Percentiles rank a stretch among this genome's conserved stretches.
These are phyloP conservation scores for Aurifilum marmelostoma DNA, from an alignment of 2,329 filamentous ascomycete genomes.

Conservation along the genomic window DNA sequence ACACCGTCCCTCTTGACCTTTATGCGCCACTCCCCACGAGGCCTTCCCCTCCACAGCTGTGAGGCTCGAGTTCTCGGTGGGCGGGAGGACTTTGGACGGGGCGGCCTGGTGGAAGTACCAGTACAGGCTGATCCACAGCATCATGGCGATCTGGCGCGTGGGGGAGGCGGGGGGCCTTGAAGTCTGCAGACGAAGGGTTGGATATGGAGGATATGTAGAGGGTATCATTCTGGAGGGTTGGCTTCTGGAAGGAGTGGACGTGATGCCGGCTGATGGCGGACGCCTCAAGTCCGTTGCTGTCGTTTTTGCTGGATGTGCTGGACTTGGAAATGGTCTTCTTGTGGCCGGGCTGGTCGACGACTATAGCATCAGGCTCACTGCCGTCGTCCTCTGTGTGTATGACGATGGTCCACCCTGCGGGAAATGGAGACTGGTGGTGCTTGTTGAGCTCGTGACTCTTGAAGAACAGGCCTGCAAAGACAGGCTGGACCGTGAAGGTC, in stretches of 20 bases:
- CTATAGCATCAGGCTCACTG: conserved; percentile 17
- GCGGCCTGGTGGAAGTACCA: conserved; percentile 95
- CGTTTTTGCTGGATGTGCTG: neutral
- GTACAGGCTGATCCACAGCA: conserved; percentile 91
- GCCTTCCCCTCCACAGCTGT: conserved; percentile 73
- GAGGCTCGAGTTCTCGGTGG: conserved; percentile 61
- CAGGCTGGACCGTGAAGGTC: conserved; percentile 76
- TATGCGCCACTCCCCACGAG: conserved; percentile 84
- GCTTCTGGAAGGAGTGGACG: conserved; percentile 69
- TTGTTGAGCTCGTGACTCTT: conserved; percentile 74
- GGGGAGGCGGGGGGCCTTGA: conserved; percentile 78
- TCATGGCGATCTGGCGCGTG: conserved; percentile 90
- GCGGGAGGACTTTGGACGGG: conserved; percentile 64
- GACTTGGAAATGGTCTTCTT: neutral
- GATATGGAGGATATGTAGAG: conserved; percentile 93
- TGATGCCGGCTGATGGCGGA: conserved; percentile 38
- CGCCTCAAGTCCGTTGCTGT: conserved; percentile 4
- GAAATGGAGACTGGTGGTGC: conserved; percentile 70
- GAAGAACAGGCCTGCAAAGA: conserved; percentile 92
- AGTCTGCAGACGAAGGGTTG: conserved; percentile 78
- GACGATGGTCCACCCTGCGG: conserved; percentile 87
- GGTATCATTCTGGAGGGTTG: conserved; percentile 77
- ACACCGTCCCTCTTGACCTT: conserved; percentile 86
- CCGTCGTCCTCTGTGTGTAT: conserved; percentile 68
- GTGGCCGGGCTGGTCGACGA: conserved; percentile 11